Evolutionary conservation across 1,284 basidiomycete species (phyloP).

Genomic region (Melampsora abietis-canadensis): DNA sequence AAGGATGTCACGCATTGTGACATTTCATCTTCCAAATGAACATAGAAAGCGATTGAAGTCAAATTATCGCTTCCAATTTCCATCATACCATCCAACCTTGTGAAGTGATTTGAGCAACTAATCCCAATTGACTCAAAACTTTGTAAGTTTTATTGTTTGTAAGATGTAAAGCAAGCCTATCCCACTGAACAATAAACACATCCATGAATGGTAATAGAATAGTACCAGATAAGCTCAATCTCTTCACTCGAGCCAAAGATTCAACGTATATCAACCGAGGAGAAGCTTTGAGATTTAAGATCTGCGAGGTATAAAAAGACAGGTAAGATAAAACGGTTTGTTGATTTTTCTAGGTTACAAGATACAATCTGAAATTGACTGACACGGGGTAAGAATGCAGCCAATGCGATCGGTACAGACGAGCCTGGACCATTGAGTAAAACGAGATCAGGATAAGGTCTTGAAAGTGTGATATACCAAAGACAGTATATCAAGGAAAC

Average conservation of each 20-base stretch:
- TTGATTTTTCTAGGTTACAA: not conserved
- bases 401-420: conserved; percentile 73
- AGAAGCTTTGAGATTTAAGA: conserved; percentile 69
- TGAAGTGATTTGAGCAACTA: conserved; percentile 25
- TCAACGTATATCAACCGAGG: conserved; percentile 85
- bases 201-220: conserved; percentile 78
- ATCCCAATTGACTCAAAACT: not conserved
- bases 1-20: too few relatives aligned
- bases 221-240: conserved; percentile 78
- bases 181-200: conserved; percentile 59
- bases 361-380: conserved; percentile 51
- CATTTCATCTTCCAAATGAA: too few relatives aligned
- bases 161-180: not conserved
- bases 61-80: not conserved
- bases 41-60: too few relatives aligned
- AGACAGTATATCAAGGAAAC: conserved; percentile 55
- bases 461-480: conserved; percentile 56
- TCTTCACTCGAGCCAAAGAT: conserved; percentile 82
- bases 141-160: conserved; percentile 7
- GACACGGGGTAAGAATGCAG: conserved; percentile 72
- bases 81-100: conserved; percentile 36
- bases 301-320: not conserved
- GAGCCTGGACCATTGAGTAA: conserved; percentile 95
- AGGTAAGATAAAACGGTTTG: too few relatives aligned
- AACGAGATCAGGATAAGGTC: conserved; percentile 69